phyloP scores from a whole-genome alignment of 2,329 filamentous ascomycete genomes.

The Mycosphaerella arachidis region DNA sequence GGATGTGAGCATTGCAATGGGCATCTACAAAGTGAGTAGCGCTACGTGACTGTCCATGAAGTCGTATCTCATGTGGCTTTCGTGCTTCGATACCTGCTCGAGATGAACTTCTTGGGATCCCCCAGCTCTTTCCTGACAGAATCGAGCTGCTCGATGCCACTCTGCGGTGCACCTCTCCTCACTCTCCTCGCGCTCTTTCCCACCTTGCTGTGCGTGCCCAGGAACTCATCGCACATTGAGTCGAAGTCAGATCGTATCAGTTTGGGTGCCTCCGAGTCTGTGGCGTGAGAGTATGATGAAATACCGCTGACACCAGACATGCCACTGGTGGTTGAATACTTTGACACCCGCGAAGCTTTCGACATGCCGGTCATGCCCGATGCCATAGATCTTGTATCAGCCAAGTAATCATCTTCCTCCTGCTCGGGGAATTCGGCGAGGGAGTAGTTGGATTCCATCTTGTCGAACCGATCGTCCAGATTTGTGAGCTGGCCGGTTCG shows the following conservation, averaged over 20 bases:
- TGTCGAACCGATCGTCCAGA: conserved; percentile 87
- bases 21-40: neutral
- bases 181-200: conserved; percentile 62
- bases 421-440: conserved; percentile 34
- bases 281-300: conserved; percentile 30
- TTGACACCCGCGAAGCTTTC: conserved; percentile 37
- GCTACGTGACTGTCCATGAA: neutral
- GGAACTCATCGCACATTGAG: conserved; percentile 86
- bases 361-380: conserved; percentile 51
- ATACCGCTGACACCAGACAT: conserved; percentile 37
- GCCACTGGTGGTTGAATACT: conserved; percentile 34
- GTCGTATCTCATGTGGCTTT: neutral
- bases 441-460: conserved; percentile 76
- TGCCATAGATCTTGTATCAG: conserved; percentile 43
- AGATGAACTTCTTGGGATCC: conserved; percentile 11
- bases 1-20: neutral
- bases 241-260: conserved; percentile 76
- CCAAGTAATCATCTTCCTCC: conserved; percentile 26
- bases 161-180: conserved; percentile 73
- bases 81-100: conserved; percentile 4
- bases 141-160: conserved; percentile 82
- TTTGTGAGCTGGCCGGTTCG: conserved; percentile 82
- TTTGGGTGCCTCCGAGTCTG: conserved; percentile 38
- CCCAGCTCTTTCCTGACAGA: conserved; percentile 80
- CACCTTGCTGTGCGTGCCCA: conserved; percentile 66